Evolutionary conservation across 805 yeast species (phyloP).

Genomic region (Nakazawaea siamensis): DNA sequence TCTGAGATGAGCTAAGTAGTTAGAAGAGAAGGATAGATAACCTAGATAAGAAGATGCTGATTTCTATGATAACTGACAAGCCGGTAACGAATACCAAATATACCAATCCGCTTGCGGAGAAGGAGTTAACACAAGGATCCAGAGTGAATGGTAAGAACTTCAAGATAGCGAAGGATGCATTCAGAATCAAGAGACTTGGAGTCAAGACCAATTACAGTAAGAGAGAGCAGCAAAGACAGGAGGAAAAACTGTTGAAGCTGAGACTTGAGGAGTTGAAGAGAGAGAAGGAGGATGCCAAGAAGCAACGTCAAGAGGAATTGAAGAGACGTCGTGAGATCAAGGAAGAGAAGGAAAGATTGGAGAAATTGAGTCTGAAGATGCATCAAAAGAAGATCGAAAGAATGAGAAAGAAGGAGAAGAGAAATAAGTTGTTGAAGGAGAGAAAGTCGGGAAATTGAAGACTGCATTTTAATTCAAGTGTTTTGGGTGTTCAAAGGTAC

Average conservation of each 20-base stretch:
- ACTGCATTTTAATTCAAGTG: no score
- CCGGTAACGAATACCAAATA: constrained; percentile 7
- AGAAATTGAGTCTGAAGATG: constrained; percentile 76
- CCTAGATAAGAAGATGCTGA: background rate
- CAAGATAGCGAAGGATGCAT: constrained; percentile 63
- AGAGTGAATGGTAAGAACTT: constrained; percentile 64
- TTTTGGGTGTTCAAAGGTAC: no score
- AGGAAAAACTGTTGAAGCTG: constrained; percentile 59
- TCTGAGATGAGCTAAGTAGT: background rate
- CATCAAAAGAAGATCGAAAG: constrained; percentile 89
- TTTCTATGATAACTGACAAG: constrained; percentile 7
- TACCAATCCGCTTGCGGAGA: constrained; percentile 10
- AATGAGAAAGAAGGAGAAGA: constrained; percentile 83
- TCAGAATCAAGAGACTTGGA: constrained; percentile 55
- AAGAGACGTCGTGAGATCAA: constrained; percentile 73
- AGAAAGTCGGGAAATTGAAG: constrained; percentile 43
- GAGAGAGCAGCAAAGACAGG: constrained; percentile 57
- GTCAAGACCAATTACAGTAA: constrained; percentile 55
- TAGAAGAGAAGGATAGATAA: background rate
- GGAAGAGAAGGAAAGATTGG: constrained; percentile 87
- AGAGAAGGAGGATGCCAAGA: constrained; percentile 60
- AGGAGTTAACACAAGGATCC: constrained; percentile 28
- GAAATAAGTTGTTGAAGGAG: constrained; percentile 88
- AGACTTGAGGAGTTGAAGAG: constrained; percentile 67
- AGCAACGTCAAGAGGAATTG: constrained; percentile 42